phyloP scores from a whole-genome alignment of 2,329 filamentous ascomycete genomes.

The Pyrenochaeta sp. region DNA sequence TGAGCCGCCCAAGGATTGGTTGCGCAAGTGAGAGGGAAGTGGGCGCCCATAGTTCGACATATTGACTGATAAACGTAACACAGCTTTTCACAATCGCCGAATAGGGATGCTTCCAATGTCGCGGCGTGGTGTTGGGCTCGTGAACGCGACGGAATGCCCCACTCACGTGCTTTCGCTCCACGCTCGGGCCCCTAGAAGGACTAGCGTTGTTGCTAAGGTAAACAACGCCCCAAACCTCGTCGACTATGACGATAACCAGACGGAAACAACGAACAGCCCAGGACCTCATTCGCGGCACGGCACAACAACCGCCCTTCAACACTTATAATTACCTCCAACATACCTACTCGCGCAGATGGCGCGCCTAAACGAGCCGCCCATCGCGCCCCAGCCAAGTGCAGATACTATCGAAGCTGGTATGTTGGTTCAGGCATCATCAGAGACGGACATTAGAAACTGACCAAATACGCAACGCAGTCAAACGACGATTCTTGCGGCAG shows the following conservation, averaged over 20 bases:
- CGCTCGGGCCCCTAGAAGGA: conserved; percentile 3
- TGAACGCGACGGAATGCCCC: conserved; percentile 31
- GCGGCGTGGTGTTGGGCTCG: neutral
- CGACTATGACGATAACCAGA: conserved; percentile 30
- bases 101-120: neutral
- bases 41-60: conserved; percentile 53
- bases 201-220: conserved; percentile 42
- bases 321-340: conserved; percentile 42
- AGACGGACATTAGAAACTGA: conserved; percentile 52
- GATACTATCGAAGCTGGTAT: conserved; percentile 72
- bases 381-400: conserved; percentile 55
- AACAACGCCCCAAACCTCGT: conserved; percentile 37
- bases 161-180: conserved; percentile 29
- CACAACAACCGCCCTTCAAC: conserved; percentile 9
- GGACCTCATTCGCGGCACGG: conserved; percentile 12
- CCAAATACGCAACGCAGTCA: conserved; percentile 70
- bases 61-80: conserved; percentile 4
- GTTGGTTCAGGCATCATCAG: conserved; percentile 1
- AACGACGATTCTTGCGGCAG: conserved; percentile 79
- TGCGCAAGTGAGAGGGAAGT: conserved; percentile 71
- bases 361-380: conserved; percentile 76
- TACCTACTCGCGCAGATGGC: conserved; percentile 69
- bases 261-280: conserved; percentile 41
- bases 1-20: conserved; percentile 48
- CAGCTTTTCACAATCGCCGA: neutral